phyloP scores from a whole-genome alignment of 1,284 basidiomycete species.

The Lentinula novae-zelandiae region DNA sequence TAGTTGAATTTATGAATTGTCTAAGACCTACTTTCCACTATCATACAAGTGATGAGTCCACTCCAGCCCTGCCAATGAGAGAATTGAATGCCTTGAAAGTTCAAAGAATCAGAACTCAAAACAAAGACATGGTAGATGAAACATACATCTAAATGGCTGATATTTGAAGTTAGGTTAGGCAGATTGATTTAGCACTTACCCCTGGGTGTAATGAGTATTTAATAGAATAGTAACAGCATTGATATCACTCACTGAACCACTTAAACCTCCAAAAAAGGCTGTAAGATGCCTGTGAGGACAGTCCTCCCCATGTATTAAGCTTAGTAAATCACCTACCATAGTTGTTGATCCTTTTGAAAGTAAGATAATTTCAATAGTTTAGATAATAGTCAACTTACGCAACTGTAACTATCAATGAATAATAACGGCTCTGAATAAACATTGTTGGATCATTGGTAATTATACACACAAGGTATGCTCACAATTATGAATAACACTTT shows the following conservation, averaged over 20 bases:
- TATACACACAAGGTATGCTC: slow-evolving; percentile 18
- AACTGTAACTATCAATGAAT: not conserved
- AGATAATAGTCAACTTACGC: not conserved
- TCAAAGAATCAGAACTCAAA: not conserved
- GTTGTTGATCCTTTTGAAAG: not conserved
- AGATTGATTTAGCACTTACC: not conserved
- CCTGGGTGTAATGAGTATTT: not conserved
- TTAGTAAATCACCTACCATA: not conserved
- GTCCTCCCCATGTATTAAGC: not conserved
- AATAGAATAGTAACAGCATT: not conserved
- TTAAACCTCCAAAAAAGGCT: not conserved
- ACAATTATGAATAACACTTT: slow-evolving; percentile 49
- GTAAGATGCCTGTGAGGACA: not conserved
- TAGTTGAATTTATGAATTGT: not conserved
- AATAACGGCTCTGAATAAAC: not conserved
- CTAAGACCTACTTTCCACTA: slow-evolving; percentile 43
- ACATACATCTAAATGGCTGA: not conserved
- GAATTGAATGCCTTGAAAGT: slow-evolving; percentile 34
- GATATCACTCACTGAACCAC: not conserved
- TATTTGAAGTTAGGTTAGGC: not conserved
- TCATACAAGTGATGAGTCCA: slow-evolving; percentile 44
- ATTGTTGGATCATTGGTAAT: not conserved
- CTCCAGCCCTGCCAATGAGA: slow-evolving; percentile 58
- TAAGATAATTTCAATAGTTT: not conserved
- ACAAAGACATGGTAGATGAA: not conserved